Conservation (phyloP, 768 basidiomycete genomes). For the Podaxis sp. region DNA sequence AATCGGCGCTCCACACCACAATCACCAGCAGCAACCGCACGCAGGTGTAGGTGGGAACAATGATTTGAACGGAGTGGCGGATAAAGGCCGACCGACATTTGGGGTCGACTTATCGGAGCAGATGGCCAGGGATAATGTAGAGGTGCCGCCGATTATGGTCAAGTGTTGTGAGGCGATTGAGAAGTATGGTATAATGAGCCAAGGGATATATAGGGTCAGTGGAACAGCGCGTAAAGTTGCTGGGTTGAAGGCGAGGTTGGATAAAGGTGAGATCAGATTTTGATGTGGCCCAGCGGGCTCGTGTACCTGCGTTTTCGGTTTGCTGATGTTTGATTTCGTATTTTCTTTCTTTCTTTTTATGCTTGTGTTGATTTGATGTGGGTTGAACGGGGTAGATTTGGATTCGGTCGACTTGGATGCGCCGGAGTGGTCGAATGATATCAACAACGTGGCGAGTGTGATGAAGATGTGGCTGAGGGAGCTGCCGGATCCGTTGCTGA, state of each 20-base stretch:
- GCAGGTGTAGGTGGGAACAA: conserved; percentile 17
- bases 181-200: conserved; percentile 76
- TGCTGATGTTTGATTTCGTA: too few species aligned
- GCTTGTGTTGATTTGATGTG: not conserved
- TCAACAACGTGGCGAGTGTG: conserved; percentile 94
- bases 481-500: conserved; percentile 91
- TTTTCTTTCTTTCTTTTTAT: not conserved
- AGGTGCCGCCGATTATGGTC: conserved; percentile 83
- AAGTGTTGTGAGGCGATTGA: conserved; percentile 94
- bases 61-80: conserved; percentile 39
- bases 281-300: too few species aligned
- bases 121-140: conserved; percentile 86
- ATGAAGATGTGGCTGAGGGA: conserved; percentile 97
- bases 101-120: conserved; percentile 92
- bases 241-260: conserved; percentile 78
- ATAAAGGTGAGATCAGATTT: conserved; percentile 59
- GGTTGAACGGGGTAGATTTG: conserved; percentile 51
- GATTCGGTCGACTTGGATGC: conserved; percentile 85
- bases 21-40: not conserved
- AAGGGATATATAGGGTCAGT: conserved; percentile 93
- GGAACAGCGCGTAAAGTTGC: conserved; percentile 88
- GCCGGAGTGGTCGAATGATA: conserved; percentile 90
- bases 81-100: conserved; percentile 82
- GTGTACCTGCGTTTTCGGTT: too few species aligned
- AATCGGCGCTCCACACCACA: not conserved